Base-by-base conservation (phyloP, 2,329 filamentous ascomycete genomes). In the Chalaropsis ovoidea region DNA sequence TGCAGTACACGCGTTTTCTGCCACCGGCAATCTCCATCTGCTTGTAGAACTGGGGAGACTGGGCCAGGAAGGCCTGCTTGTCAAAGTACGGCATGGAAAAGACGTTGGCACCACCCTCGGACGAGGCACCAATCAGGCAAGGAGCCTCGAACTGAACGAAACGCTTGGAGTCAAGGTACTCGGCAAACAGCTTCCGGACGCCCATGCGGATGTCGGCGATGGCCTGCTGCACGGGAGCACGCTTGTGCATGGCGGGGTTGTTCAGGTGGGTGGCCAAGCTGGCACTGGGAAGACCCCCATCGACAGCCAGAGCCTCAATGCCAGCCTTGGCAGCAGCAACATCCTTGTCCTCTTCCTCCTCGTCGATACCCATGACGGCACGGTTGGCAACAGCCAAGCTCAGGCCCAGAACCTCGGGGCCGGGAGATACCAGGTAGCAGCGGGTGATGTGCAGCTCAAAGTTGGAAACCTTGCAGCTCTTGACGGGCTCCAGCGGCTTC, bases 31-130 rank as follows among this genome's bases (percentile, higher is more conserved):
- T 91, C 73, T 92, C 85, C 75, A 89, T 86, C 73, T 95, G 89
- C 80, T 95, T 94, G 77, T 93, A 92, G 71, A 94, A 88, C 73
- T 94, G 89, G 5, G 89, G 90, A 5, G 84, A 88, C 74, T 92
- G 89, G 5, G 89, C 89, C 22, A 94, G 80, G 74, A 80, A 94
- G 0, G 90, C 93, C 69, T 87, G 84, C 72, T 87, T 84, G 70
- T 88, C 89, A 75, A 97, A 97, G 77, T 97, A 97, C 54, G 87
- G 86, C 70, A 97, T 80, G 71, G 87, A 82, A 76, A 99, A 97
- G 49, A 97, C 93, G 73, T 93, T 95, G 70, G 86, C 86, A 69
- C 94, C 94, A 71, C 94, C 93, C 77, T 99, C 94, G 3, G 90
- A 94, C 3, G 94, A 89, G 15, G 93, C 88, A 62, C 88, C 92